Base-by-base conservation (phyloP, 2,329 filamentous ascomycete species). In the Gaeumannomyces tritici region DNA sequence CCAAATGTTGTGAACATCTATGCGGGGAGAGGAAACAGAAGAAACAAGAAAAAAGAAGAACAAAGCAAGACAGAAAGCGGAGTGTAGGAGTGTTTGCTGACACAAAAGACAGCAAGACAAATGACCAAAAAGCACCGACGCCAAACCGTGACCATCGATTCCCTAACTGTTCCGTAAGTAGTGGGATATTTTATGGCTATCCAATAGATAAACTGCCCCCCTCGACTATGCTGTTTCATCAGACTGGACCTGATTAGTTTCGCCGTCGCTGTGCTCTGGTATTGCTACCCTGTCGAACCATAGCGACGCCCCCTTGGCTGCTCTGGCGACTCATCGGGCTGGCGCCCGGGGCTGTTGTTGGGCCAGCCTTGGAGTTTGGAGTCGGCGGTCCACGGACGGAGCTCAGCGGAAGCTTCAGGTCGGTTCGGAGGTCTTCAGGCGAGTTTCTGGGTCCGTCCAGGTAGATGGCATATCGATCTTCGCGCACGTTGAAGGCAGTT, bases 301-400 rank as follows among this genome's bases (percentile, higher is more conserved):
- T 85, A 15, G 80, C 75, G 35, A 79, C 79, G 55, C 82, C 83
- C 28, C 81, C 81, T 4, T 80, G 73, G 62, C 81, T 83, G 72
- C 79, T 83, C 70, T 82, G 80, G 51, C 81, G 79, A 67, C 81
- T 84, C 80, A 84, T 84, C 1, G 82, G 77, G 18, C 75, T 74
- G 0, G 76, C 77, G 0, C 74, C 74, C 29, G 73, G 70, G 3
- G 70, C 62, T 28, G 51, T 59, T 33, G 61, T 62, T 26, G 61
- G 15, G 5, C 28, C 57, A 4, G 28, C 57, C 24, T 56, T 61
- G 24, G 63, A 67, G 70, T 26, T 66, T 61, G 60, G 73, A 68
- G 67, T 73, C 70, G 57, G 68, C 59, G 69, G 72, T 59, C 80
- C 80, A 61, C 79, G 76, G 27, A 78, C 65, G 61, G 70, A 76